Base-by-base conservation (phyloP, 2,329 filamentous ascomycete species). In the Arthrobotrys conoides region DNA sequence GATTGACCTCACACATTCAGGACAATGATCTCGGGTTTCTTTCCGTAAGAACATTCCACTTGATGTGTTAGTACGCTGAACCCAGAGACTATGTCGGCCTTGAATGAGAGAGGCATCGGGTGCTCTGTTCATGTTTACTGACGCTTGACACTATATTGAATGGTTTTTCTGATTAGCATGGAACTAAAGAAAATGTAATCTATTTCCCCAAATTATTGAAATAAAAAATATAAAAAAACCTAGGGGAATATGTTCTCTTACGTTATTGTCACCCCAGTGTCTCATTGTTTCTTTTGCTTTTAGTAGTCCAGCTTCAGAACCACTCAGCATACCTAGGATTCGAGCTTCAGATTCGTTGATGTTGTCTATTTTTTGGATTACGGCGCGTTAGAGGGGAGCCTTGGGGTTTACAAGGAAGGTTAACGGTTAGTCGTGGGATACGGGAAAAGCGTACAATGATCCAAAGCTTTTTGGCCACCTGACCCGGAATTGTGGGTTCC, bases 11-110 rank as follows among this genome's bases (percentile, higher is more conserved):
- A 44, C 46, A 44, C 71, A 76, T n/a, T 76, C 57, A 3, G 46
- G 24, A 24, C 71, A 76, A 9, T 30, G 22, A 6, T 70, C 38
- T 0, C 36, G 3, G 9, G 8, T 5, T 3, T 48, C 46, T 2
- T 6, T 36, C n/a, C 61, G 55, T 9, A 63, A n/a, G 6, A 76
- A 76, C 72, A 76, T 76, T 27, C 48, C 48, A 1, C 66, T 59
- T n/a, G 72, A 65, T 9, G 57, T 27, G 30, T 76, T 70, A 12
- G 55, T 20, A 6, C 66, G 65, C 10, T 66, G 33, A 18, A 61
- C 38, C 72, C 72, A 76, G 1, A 70, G 10, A n/a, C 57, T 61
- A 38, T 71, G 72, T 9, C 61, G 66, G 1, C 65, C 66, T 14
- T 66, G 48, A 5, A 57, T 9, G 16, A 46, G 27, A 8, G 22